These are phyloP conservation scores for Colletotrichum eremochloae DNA, from an alignment of 2,329 filamentous ascomycete genomes.

Conservation along the genomic window DNA sequence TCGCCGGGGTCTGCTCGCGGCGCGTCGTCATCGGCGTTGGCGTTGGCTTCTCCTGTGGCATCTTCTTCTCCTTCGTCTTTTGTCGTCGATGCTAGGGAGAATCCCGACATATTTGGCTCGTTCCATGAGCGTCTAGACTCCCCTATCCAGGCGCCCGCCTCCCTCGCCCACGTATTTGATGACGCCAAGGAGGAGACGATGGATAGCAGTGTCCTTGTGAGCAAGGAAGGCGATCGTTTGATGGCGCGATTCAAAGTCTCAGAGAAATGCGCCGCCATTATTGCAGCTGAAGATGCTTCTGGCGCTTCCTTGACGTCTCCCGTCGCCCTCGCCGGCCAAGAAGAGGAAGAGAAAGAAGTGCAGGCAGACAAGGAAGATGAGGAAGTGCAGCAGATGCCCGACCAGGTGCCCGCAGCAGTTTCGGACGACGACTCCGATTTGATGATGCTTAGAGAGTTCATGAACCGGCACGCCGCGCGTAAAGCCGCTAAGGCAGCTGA, in stretches of 20 bases:
- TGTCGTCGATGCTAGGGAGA: conserved; percentile 34
- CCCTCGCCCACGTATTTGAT: conserved; percentile 22
- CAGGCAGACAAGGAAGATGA: background rate
- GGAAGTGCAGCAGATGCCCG: background rate
- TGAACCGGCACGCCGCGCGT: conserved; percentile 45
- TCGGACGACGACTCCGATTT: conserved; percentile 20
- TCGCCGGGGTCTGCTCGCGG: conserved; percentile 1
- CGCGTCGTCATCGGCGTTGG: background rate
- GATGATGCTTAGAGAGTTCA: conserved; percentile 31
- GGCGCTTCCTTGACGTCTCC: background rate
- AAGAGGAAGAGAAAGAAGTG: background rate
- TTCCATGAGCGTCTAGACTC: conserved; percentile 29
- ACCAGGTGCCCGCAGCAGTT: background rate
- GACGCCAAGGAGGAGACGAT: conserved; percentile 20
- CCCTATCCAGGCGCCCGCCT: conserved; percentile 22
- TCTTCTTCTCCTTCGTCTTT: conserved; percentile 25
- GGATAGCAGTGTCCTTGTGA: conserved; percentile 26
- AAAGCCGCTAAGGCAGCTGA: conserved; percentile 51
- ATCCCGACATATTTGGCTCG: conserved; percentile 38
- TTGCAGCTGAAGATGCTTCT: background rate
- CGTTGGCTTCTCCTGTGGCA: conserved; percentile 1
- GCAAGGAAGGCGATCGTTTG: conserved; percentile 22
- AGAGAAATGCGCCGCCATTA: conserved; percentile 12
- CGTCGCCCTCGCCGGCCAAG: background rate
- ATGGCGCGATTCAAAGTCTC: conserved; percentile 42